Base-by-base conservation (phyloP, 768 basidiomycete genomes). In the Lenzites betulinus region DNA sequence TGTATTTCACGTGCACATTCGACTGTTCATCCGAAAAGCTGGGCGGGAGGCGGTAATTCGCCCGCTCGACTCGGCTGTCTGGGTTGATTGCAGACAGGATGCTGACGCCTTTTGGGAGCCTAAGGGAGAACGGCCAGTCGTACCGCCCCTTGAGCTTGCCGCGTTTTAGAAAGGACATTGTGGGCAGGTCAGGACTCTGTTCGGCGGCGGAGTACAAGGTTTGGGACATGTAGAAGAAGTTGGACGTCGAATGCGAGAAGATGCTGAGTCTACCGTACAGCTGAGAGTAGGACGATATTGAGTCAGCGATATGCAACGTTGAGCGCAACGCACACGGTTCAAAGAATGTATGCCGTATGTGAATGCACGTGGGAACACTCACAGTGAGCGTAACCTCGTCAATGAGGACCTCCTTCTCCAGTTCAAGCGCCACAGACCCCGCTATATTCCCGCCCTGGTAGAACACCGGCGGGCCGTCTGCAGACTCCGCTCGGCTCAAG, bases 31-130 rank as follows among this genome's bases (percentile, higher is more conserved):
- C 59, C 12, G 55, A 53, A 36, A 67, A 66, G 11, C 65, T 63
- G 6, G 66, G 58, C 8, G 70, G 70, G 7, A 71, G 60, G 16
- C 55, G 60, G 56, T 54, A 70, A 7, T 20, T 59, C n/a, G 58
- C 47, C n/a, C 51, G 20, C 16, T 52, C 44, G 22, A 51, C 55
- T 23, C 58, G 42, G 9, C 38, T 49, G 13, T 54, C 30, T 7
- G 30, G 30, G 39, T 39, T 22, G 39, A 55, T 50, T 22, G 54
- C 26, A 18, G 63, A 49, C 7, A 52, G 38, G 30, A 54, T 60
- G 47, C 33, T 62, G 48, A 67, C 60, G 0, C 64, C 68, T 38
- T 60, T 44, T 0, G 70, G 70, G 4, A 71, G 51, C 18, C 38
- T 42, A 18, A 71, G 23, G 6, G 65, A 58, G 51, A 63, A 69